Evolutionary conservation across 2,329 filamentous ascomycete genomes (phyloP).

Genomic region (Mariannaea elegans): DNA sequence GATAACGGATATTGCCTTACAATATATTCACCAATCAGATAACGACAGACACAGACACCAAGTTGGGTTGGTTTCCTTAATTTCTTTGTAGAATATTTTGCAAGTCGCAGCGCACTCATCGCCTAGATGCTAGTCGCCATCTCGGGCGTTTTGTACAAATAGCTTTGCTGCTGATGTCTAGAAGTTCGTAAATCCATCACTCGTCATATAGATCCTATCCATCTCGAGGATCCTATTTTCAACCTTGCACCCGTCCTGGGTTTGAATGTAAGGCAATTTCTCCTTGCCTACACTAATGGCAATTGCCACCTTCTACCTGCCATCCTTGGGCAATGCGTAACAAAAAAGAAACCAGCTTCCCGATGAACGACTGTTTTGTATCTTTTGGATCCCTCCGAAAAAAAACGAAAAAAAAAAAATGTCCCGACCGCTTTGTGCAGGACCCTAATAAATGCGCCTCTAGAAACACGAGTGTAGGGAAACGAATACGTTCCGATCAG

Average conservation of each 20-base stretch:
- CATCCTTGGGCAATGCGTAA: background rate
- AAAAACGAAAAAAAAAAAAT: background rate
- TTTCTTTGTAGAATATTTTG: constrained; percentile 11
- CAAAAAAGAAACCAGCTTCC: constrained; percentile 11
- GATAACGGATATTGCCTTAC: no score
- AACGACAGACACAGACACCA: background rate
- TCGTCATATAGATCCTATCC: constrained; percentile 19
- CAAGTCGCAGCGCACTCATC: constrained; percentile 13
- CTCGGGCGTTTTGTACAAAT: constrained; percentile 12
- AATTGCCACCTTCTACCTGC: background rate
- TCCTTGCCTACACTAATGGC: background rate
- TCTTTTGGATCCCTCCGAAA: constrained; percentile 17
- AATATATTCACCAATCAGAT: constrained; percentile 1
- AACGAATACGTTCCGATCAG: background rate
- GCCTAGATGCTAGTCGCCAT: constrained; percentile 5
- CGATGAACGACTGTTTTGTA: constrained; percentile 8
- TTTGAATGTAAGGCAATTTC: background rate
- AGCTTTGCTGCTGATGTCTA: constrained; percentile 22
- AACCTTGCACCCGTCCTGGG: constrained; percentile 5
- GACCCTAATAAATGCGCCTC: constrained; percentile 14
- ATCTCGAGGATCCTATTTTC: background rate
- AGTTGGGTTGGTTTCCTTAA: constrained; percentile 7
- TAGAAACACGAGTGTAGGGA: constrained; percentile 14
- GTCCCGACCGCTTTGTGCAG: constrained; percentile 15
- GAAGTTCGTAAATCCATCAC: constrained; percentile 23